Percentiles rank a stretch among this genome's conserved stretches.
Evolutionary conservation across 768 basidiomycete genomes (phyloP).

Genomic region (Leccinum broughii): DNA sequence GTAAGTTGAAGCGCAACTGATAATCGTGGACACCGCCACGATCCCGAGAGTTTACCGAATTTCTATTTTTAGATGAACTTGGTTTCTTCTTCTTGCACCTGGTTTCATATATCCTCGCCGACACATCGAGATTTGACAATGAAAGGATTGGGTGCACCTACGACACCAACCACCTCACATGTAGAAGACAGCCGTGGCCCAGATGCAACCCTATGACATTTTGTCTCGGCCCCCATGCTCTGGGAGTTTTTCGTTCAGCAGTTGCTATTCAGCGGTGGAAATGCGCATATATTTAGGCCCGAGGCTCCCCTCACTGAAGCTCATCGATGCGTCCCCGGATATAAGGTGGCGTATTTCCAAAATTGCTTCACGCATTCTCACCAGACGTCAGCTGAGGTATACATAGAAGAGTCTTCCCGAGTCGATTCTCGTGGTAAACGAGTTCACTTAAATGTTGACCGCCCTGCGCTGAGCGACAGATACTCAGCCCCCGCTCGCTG

Average conservation of each 20-base stretch:
- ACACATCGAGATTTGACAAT: too few species aligned
- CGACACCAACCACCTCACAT: too few species aligned
- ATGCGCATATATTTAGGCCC: conserved; percentile 45
- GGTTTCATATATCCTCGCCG: too few species aligned
- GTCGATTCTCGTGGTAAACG: not conserved
- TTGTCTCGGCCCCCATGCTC: too few species aligned
- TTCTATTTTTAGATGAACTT: too few species aligned
- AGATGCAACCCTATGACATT: too few species aligned
- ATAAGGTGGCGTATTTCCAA: conserved; percentile 43
- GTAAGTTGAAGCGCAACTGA: too few species aligned
- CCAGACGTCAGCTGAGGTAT: not conserved
- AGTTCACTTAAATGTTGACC: not conserved
- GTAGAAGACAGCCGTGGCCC: too few species aligned
- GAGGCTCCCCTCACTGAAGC: conserved; percentile 32
- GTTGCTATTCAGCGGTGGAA: conserved; percentile 71
- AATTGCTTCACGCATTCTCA: not conserved
- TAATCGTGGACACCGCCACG: too few species aligned
- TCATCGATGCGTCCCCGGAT: conserved; percentile 50
- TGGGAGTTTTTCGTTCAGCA: conserved; percentile 63
- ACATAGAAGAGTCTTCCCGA: not conserved
- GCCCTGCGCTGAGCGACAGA: not conserved
- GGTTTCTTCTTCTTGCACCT: too few species aligned
- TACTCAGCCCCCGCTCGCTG: not conserved
- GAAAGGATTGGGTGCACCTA: too few species aligned
- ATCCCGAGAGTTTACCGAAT: too few species aligned